Conservation (phyloP, 345 rosid genomes). For the Sisymbrium altissimum region DNA sequence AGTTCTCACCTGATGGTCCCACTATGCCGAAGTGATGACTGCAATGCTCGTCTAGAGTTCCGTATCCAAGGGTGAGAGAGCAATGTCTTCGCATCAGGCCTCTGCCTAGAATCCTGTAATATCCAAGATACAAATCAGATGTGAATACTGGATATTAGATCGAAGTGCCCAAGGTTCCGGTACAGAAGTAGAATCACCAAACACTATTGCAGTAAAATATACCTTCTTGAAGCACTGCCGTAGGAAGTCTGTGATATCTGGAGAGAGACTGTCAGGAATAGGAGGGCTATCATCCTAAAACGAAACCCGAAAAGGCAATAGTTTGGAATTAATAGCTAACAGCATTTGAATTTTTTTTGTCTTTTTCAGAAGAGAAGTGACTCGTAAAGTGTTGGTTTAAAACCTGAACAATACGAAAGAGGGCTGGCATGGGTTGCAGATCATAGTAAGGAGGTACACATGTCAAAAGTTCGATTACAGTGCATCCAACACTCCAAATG, state of each 20-base stretch:
- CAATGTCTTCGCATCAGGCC: slow-evolving; percentile 96
- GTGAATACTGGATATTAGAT: not conserved
- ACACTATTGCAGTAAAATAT: slow-evolving; percentile 5
- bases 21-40: slow-evolving; percentile 77
- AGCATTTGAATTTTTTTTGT: not conserved
- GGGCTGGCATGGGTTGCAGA: slow-evolving; percentile 99
- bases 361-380: not conserved
- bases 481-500: slow-evolving; percentile 99
- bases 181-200: not conserved
- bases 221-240: slow-evolving; percentile 98
- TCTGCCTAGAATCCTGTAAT: slow-evolving; percentile 87
- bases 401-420: slow-evolving; percentile 98
- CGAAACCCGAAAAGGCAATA: slow-evolving; percentile 6
- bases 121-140: slow-evolving; percentile 26
- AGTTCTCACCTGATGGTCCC: slow-evolving; percentile 62
- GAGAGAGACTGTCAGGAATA: slow-evolving; percentile 89
- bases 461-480: slow-evolving; percentile 94
- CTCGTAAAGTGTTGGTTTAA: slow-evolving; percentile 9
- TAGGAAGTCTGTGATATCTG: slow-evolving; percentile 90
- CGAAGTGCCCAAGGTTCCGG: not conserved
- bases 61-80: slow-evolving; percentile 99
- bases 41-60: slow-evolving; percentile 79
- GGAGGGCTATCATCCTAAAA: slow-evolving; percentile 93
- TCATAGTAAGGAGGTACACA: slow-evolving; percentile 99
- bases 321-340: not conserved